Percentiles rank a stretch among this genome's conserved stretches.
phyloP scores from a whole-genome alignment of 2,329 filamentous ascomycete genomes.

The Alternaria gaisen region DNA sequence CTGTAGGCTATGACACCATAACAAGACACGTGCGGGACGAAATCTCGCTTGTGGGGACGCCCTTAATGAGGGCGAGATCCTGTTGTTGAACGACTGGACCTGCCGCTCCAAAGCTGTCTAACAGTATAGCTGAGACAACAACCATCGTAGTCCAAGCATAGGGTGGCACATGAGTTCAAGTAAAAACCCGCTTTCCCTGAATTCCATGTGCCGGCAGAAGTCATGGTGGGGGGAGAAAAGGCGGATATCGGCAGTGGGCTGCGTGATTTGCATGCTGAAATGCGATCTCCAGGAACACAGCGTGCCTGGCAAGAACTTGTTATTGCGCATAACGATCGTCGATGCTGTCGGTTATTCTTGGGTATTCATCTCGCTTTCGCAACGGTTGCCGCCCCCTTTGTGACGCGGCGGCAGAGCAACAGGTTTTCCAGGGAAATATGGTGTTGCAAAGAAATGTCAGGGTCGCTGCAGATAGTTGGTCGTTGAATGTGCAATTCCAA shows the following conservation, averaged over 20 bases:
- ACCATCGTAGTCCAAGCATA: neutral
- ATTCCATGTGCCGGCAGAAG: slow-evolving; percentile 8
- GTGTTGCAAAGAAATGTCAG: neutral
- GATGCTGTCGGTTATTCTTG: slow-evolving; percentile 6
- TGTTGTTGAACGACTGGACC: neutral
- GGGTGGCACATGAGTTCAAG: neutral
- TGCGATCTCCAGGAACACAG: slow-evolving; percentile 9
- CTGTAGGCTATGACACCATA: neutral
- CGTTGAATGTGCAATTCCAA: neutral
- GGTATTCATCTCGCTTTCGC: neutral
- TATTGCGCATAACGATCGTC: slow-evolving; percentile 10
- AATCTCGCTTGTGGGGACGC: neutral
- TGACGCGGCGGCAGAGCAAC: slow-evolving; percentile 8
- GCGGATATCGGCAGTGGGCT: slow-evolving; percentile 9
- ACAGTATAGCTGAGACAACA: neutral
- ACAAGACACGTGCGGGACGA: neutral
- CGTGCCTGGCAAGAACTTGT: slow-evolving; percentile 17
- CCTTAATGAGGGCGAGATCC: neutral
- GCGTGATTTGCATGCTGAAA: slow-evolving; percentile 12
- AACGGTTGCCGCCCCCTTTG: slow-evolving; percentile 1
- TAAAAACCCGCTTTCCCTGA: neutral
- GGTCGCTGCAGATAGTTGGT: neutral
- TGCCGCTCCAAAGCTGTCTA: slow-evolving; percentile 8
- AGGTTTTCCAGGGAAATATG: slow-evolving; percentile 5
- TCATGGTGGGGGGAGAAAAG: neutral